Evolutionary conservation across 768 basidiomycete genomes (phyloP).

Genomic region (Tulasnella sp.): DNA sequence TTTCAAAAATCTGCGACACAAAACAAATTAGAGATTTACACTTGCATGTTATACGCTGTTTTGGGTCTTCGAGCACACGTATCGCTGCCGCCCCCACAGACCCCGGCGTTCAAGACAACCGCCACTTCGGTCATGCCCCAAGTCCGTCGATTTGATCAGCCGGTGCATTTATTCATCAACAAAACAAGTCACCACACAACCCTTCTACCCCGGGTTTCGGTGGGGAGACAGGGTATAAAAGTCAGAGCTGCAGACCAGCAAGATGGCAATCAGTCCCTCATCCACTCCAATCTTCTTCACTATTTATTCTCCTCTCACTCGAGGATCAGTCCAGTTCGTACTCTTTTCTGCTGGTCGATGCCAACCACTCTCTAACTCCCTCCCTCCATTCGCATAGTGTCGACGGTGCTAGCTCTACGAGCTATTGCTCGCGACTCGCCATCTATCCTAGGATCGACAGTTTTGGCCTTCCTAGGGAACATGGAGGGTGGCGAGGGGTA

Average conservation of each 20-base stretch:
- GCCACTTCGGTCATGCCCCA: not conserved
- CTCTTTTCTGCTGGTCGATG: not conserved
- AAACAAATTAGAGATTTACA: not conserved
- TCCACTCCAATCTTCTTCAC: not conserved
- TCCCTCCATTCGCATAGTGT: not conserved
- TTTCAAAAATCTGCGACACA: not conserved
- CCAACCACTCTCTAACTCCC: not conserved
- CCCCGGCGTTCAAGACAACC: not conserved
- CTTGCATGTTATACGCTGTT: not conserved
- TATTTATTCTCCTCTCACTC: not conserved
- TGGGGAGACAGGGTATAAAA: not conserved
- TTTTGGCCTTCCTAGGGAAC: not conserved
- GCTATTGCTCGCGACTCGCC: constrained; percentile 21
- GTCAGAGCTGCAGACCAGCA: not conserved
- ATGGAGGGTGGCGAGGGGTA: constrained; percentile 28
- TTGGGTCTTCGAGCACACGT: not conserved
- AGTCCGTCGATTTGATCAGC: not conserved
- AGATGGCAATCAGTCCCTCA: not conserved
- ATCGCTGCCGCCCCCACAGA: not conserved
- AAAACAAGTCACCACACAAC: not conserved
- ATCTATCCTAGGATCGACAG: constrained; percentile 17
- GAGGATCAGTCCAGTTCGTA: not conserved
- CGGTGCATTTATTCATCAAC: not conserved
- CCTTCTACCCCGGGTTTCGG: not conserved
- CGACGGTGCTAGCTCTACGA: constrained; percentile 7